Percentiles rank a stretch among this genome's conserved stretches.
phyloP scores from a whole-genome alignment of 306 rosid genomes.

The Lathyrus sativus region DNA sequence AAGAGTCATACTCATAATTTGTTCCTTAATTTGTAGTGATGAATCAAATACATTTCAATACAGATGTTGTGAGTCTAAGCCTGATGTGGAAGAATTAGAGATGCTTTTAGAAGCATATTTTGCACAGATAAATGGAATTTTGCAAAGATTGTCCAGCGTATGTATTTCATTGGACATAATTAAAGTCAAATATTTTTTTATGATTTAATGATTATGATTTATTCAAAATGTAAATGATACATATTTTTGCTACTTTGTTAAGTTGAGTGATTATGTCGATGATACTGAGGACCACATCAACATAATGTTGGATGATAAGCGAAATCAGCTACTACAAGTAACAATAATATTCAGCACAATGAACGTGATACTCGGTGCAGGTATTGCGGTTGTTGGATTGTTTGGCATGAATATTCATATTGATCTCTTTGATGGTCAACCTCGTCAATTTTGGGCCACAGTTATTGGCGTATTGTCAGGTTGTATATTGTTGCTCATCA shows the following conservation, averaged over 20 bases:
- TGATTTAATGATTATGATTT: too few species aligned
- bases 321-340: constrained; percentile 77
- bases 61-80: constrained; percentile 40
- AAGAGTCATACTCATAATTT: background rate
- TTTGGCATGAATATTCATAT: constrained; percentile 52
- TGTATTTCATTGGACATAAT: background rate
- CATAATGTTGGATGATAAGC: constrained; percentile 90
- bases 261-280: constrained; percentile 84
- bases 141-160: constrained; percentile 72
- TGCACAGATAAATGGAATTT: constrained; percentile 74
- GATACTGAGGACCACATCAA: constrained; percentile 88
- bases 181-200: too few species aligned
- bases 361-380: constrained; percentile 36
- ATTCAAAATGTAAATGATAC: background rate
- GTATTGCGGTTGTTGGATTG: constrained; percentile 44
- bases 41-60: constrained; percentile 39
- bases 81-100: constrained; percentile 76
- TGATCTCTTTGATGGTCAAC: constrained; percentile 19
- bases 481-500: background rate
- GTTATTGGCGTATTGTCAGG: constrained; percentile 9
- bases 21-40: constrained; percentile 28
- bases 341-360: constrained; percentile 41
- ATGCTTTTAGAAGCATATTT: constrained; percentile 89
- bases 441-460: constrained; percentile 33
- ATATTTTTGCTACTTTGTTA: constrained; percentile 15